phyloP scores from a whole-genome alignment of 345 rosid genomes.

The Carallia pectinifolia region DNA sequence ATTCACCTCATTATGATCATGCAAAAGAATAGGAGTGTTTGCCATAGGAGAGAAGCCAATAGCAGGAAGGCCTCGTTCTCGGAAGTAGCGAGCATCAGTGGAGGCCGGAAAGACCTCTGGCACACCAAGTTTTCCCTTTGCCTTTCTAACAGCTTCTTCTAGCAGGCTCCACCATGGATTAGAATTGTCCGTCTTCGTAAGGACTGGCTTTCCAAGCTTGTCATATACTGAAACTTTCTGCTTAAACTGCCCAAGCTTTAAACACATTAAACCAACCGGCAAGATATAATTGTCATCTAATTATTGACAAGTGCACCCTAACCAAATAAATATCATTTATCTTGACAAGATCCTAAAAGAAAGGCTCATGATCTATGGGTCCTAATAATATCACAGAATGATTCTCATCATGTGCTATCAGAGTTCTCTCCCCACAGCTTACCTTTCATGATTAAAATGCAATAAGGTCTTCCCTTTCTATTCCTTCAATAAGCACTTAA shows the following conservation, averaged over 20 bases:
- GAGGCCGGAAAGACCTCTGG: constrained; percentile 93
- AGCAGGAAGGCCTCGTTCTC: constrained; percentile 64
- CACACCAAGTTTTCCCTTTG: constrained; percentile 60
- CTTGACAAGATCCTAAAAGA: too few relatives aligned
- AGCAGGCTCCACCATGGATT: constrained; percentile 90
- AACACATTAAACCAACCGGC: too few relatives aligned
- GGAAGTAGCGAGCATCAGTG: constrained; percentile 82
- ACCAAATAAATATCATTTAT: too few relatives aligned
- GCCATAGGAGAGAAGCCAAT: constrained; percentile 93
- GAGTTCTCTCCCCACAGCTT: too few relatives aligned
- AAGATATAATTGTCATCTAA: not conserved
- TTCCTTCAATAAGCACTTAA: not conserved
- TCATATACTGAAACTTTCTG: constrained; percentile 45
- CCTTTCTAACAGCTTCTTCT: constrained; percentile 71
- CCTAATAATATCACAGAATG: too few relatives aligned
- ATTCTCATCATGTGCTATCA: too few relatives aligned
- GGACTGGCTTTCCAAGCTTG: constrained; percentile 46
- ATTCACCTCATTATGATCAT: constrained; percentile 88
- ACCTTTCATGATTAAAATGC: too few relatives aligned
- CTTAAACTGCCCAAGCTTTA: constrained; percentile 78
- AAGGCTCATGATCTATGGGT: too few relatives aligned
- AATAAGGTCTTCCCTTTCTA: not conserved
- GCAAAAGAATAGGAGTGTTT: constrained; percentile 84
- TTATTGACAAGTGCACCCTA: not conserved
- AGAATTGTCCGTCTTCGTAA: constrained; percentile 66